A percentile compares a stretch with the other conserved stretches of the same genome.
These are phyloP conservation scores for Coniferiporia sulphurascens DNA, from an alignment of 1,284 basidiomycete species.

Conservation along the genomic window DNA sequence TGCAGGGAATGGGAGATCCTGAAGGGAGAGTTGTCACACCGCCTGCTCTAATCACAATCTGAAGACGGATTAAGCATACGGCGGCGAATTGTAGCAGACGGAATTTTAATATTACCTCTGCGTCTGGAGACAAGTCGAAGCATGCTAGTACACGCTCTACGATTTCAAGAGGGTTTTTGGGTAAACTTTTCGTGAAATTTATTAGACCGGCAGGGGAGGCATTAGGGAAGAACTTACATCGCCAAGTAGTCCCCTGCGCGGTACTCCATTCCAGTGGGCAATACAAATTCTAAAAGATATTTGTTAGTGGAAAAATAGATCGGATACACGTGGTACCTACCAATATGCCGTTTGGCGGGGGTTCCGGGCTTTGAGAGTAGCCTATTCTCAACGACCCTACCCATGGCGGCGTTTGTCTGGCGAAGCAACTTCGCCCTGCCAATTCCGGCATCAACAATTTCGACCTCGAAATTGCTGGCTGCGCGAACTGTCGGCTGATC, in stretches of 20 bases:
- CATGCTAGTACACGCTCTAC: neutral
- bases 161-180: neutral
- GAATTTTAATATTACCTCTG: neutral
- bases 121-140: neutral
- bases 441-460: neutral
- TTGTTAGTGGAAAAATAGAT: no score
- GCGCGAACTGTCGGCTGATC: neutral
- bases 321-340: no score
- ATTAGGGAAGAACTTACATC: neutral
- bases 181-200: neutral
- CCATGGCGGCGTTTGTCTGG: conserved; percentile 35
- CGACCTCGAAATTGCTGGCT: neutral
- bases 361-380: conserved; percentile 18
- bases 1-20: conserved; percentile 33
- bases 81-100: neutral
- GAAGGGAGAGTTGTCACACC: conserved; percentile 39
- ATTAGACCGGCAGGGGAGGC: neutral
- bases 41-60: conserved; percentile 36
- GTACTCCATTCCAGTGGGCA: neutral
- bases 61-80: neutral
- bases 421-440: conserved; percentile 24
- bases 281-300: neutral
- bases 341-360: no score
- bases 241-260: neutral
- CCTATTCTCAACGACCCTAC: conserved; percentile 37